These are phyloP conservation scores for Pythium rhizo-oryzae DNA, from an alignment of 352 stramenopile species.

Conservation along the genomic window DNA sequence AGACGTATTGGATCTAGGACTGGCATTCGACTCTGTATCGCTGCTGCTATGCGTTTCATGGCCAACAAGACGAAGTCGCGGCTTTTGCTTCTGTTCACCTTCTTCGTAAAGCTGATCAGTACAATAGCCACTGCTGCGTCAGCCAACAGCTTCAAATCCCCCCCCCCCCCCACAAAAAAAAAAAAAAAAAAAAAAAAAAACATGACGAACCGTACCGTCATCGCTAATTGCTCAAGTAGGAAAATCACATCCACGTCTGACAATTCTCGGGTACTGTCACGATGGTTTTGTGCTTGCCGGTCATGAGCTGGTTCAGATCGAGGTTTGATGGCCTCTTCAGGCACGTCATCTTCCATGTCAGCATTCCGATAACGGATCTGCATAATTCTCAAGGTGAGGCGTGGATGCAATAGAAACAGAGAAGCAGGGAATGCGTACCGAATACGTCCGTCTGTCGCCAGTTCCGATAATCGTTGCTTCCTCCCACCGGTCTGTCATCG, in stretches of 20 bases:
- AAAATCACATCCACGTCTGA: conserved; percentile 42
- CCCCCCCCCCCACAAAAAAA: no score
- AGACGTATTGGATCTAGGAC: neutral
- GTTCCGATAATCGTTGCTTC: conserved; percentile 17
- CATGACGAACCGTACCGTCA: conserved; percentile 41
- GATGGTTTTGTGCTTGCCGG: neutral
- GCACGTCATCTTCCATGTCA: conserved; percentile 58
- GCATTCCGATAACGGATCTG: conserved; percentile 58
- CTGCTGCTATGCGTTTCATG: conserved; percentile 8
- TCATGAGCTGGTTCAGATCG: neutral
- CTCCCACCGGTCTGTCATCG: conserved; percentile 12
- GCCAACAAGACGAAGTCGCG: conserved; percentile 25
- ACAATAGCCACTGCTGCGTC: neutral
- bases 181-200: no score
- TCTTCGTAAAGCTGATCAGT: conserved; percentile 60
- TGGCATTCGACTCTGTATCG: neutral
- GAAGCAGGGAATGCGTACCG: neutral
- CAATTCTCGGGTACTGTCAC: conserved; percentile 1
- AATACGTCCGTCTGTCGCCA: conserved; percentile 10
- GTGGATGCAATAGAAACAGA: neutral
- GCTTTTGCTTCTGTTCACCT: conserved; percentile 51
- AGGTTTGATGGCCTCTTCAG: conserved; percentile 35
- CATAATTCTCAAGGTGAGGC: neutral
- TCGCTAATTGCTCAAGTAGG: conserved; percentile 64
- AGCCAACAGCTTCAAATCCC: neutral